Base-by-base conservation (phyloP, 352 stramenopile species). In the Phytophthora nicotianae region DNA sequence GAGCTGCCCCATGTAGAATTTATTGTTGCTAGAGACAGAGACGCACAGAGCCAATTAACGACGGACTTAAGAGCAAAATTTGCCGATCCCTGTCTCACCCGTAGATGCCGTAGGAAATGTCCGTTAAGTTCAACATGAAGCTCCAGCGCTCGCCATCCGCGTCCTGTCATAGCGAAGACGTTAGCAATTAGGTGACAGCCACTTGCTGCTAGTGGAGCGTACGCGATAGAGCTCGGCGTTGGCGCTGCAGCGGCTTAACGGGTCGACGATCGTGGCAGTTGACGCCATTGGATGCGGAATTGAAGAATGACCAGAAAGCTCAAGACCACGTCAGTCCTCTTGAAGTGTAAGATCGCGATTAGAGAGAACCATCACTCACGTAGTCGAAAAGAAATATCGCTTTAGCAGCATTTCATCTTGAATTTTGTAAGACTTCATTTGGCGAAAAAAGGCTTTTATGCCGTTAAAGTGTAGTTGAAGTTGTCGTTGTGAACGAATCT, bases 1-100 rank as follows among this genome's bases (percentile, higher is more conserved):
- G 49, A 91, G 58, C 54, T 89, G 80, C 23, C 72, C 67, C 76
- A 81, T 76, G 74, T 91, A 91, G 43, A 86, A 91, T 60, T 91
- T 91, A 66, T 91, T 91, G 72, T 88, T 86, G 14, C 82, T 90
- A 47, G 1, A 50, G 16, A 23, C 5, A 23, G 5, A 23, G 1
- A 45, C 17, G 21, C 40, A 46, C 9, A 23, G 11, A 19, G 32
- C 70, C 9, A 62, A 45, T 54, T 13, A 10, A 17, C 32, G 32
- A 38, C 32, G 32, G 32, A 38, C 4, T 5, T 4, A 19, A 5
- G 23, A 33, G 24, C 19, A 55, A 20, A 16, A 16, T 23, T 7
- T 13, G 20, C 4, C 20, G 19, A 35, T 46, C n/a, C 11, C 29
- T 55, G 11, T 37, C 38, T 52, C 27, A 89, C 77, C 80, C 78